A percentile compares a stretch with the other conserved stretches of the same genome.
Conservation (phyloP, 352 stramenopile species). For the Phytophthora capsici region DNA sequence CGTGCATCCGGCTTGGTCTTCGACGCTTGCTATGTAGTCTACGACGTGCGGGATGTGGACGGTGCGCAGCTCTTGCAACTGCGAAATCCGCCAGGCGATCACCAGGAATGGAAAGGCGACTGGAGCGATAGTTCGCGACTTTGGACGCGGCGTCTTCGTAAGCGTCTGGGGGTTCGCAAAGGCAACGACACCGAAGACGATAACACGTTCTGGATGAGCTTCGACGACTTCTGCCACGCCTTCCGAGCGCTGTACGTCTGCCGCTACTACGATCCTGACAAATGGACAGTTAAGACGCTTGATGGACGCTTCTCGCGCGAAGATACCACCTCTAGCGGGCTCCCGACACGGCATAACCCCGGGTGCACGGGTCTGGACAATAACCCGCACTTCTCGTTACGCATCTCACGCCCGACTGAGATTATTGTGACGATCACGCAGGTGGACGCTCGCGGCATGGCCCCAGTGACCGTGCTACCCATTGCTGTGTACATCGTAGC, state of each 20-base stretch:
- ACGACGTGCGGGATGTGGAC: constrained; percentile 89
- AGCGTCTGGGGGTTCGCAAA: constrained; percentile 65
- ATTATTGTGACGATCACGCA: constrained; percentile 88
- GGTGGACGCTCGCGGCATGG: constrained; percentile 67
- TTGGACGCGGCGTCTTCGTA: constrained; percentile 91
- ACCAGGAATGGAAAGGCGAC: constrained; percentile 93
- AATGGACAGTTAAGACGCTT: constrained; percentile 63
- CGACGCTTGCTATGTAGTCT: constrained; percentile 91
- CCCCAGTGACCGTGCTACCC: constrained; percentile 67
- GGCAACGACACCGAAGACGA: constrained; percentile 83
- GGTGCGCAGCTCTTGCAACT: constrained; percentile 89
- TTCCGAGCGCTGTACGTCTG: constrained; percentile 94
- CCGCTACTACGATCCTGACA: constrained; percentile 91
- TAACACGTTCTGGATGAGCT: constrained; percentile 96
- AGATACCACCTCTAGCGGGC: constrained; percentile 67
- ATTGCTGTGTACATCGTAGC: constrained; percentile 80
- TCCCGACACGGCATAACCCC: constrained; percentile 88
- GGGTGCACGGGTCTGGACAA: constrained; percentile 74
- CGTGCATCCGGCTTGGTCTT: constrained; percentile 92
- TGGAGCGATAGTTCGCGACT: constrained; percentile 92
- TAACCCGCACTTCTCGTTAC: constrained; percentile 91
- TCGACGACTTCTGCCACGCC: constrained; percentile 93
- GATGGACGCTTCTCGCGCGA: constrained; percentile 69
- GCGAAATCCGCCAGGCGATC: constrained; percentile 92
- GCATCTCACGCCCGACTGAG: constrained; percentile 81